These are phyloP conservation scores for Podospora didyma DNA, from an alignment of 495 filamentous ascomycete genomes.

Conservation along the genomic window DNA sequence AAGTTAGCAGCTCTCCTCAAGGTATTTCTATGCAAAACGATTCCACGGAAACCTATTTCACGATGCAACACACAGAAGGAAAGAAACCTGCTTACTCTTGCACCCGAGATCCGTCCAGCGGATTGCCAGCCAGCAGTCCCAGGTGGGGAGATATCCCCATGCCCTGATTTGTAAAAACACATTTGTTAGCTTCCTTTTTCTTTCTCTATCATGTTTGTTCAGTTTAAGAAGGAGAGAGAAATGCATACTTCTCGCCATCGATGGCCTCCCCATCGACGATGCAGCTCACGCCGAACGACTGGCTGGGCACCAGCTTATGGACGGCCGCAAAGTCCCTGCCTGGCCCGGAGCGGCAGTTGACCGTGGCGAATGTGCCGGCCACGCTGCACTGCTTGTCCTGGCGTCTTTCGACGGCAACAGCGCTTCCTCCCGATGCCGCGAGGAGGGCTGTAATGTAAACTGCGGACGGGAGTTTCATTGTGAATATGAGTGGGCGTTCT, in stretches of 20 bases:
- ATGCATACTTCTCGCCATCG: not conserved
- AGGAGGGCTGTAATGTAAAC: not conserved
- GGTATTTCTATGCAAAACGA: no score
- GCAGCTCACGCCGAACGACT: not conserved
- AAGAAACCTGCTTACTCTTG: not conserved
- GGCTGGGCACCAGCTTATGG: not conserved
- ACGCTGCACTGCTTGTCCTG: not conserved
- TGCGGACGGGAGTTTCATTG: not conserved
- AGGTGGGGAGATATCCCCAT: conserved; percentile 2
- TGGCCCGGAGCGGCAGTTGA: conserved; percentile 1
- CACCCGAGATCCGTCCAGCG: conserved; percentile 4
- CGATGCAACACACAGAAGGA: no score
- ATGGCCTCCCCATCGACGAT: not conserved
- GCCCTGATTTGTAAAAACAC: not conserved
- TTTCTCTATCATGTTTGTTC: not conserved
- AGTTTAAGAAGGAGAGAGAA: not conserved
- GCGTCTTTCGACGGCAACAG: not conserved
- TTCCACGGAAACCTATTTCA: no score
- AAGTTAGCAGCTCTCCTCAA: no score
- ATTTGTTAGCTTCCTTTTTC: not conserved
- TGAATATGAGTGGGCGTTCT: no score
- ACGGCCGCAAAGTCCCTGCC: not conserved
- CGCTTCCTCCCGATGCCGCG: not conserved
- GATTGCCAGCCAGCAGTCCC: conserved; percentile 1
- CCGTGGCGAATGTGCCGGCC: not conserved